Evolutionary conservation across 306 rosid genomes (phyloP).

Genomic region (Inga laurina): DNA sequence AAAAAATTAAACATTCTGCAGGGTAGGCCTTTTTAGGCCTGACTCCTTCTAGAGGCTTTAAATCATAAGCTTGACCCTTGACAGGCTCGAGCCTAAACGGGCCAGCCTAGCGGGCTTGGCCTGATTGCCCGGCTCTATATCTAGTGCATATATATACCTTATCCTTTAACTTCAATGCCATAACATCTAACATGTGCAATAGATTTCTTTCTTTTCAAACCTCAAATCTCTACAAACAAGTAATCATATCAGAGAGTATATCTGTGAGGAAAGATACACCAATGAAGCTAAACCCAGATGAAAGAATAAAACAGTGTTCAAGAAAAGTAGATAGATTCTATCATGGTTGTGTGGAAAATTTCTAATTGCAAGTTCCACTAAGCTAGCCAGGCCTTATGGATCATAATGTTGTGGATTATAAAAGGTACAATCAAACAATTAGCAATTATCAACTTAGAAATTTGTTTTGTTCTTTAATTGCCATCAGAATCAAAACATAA

Average conservation of each 20-base stretch:
- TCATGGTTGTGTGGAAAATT: too few relatives aligned
- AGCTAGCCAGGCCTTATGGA: background rate
- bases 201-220: slow-evolving; percentile 10
- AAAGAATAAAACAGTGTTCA: background rate
- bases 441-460: too few relatives aligned
- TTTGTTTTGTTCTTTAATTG: background rate
- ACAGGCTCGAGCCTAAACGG: too few relatives aligned
- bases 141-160: slow-evolving; percentile 49
- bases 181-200: slow-evolving; percentile 49
- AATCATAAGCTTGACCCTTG: too few relatives aligned
- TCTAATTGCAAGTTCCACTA: background rate
- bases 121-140: too few relatives aligned
- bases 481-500: background rate
- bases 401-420: background rate
- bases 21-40: too few relatives aligned
- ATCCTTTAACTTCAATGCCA: slow-evolving; percentile 62
- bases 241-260: background rate
- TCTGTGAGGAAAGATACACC: background rate
- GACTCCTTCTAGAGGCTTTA: too few relatives aligned
- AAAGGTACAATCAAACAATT: background rate
- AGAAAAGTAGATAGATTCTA: background rate
- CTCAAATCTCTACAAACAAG: slow-evolving; percentile 68
- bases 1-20: too few relatives aligned
- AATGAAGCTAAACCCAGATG: slow-evolving; percentile 3
- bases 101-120: too few relatives aligned